A percentile compares a stretch with the other conserved stretches of the same genome.
Evolutionary conservation across 257 asterid species (phyloP).

Genomic region (Nicotiana attenuata): DNA sequence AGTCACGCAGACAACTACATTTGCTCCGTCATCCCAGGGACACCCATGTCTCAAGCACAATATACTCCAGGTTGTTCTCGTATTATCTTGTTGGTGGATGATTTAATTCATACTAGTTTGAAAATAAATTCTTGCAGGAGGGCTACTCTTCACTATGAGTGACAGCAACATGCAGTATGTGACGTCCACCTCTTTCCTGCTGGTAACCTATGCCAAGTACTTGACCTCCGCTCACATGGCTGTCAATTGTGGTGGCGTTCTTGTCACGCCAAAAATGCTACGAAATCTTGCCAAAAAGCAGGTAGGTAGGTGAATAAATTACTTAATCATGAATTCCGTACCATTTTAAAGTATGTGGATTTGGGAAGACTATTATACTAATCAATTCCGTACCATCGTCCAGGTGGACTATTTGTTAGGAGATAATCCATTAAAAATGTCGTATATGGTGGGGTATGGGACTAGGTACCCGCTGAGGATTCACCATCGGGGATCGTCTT

Average conservation of each 20-base stretch:
- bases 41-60: constrained; percentile 56
- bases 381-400: too few species aligned
- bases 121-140: constrained; percentile 12
- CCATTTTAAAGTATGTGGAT: neutral
- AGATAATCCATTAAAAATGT: constrained; percentile 33
- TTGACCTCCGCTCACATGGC: constrained; percentile 13
- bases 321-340: neutral
- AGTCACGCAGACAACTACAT: constrained; percentile 86
- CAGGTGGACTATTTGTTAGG: constrained; percentile 47
- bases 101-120: too few species aligned
- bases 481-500: constrained; percentile 48
- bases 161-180: constrained; percentile 32
- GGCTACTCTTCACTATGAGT: constrained; percentile 25
- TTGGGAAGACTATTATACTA: neutral
- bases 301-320: constrained; percentile 31
- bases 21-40: constrained; percentile 85
- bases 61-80: constrained; percentile 52
- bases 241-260: constrained; percentile 19
- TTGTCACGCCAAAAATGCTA: constrained; percentile 15
- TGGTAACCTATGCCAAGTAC: constrained; percentile 33
- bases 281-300: constrained; percentile 29
- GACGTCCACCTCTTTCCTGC: constrained; percentile 30
- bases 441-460: constrained; percentile 53
- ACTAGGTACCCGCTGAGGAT: constrained; percentile 30
- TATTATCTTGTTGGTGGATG: neutral